Conservation (phyloP, 306 rosid species). For the Sicyos baderoa region DNA sequence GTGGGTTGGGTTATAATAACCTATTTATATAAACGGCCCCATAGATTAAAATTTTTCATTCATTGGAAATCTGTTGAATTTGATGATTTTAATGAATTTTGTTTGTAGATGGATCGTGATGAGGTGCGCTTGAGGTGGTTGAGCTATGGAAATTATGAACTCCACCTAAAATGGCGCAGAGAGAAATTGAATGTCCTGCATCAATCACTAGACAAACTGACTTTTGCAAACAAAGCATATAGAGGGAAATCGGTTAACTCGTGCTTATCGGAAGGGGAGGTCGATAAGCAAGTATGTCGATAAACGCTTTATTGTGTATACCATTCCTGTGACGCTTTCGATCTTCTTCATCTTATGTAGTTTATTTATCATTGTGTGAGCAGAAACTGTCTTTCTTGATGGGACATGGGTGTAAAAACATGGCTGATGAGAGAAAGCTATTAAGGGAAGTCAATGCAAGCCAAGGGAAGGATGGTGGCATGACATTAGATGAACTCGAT, state of each 20-base stretch:
- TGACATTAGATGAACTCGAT: slow-evolving; percentile 8
- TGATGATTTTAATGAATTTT: neutral
- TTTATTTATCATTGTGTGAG: neutral
- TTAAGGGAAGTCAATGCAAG: slow-evolving; percentile 21
- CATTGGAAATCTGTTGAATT: too few species aligned
- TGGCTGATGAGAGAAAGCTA: slow-evolving; percentile 26
- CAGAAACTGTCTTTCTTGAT: slow-evolving; percentile 30
- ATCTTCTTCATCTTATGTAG: neutral
- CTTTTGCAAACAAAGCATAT: slow-evolving; percentile 19
- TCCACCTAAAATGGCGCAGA: too few species aligned
- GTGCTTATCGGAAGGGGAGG: slow-evolving; percentile 15
- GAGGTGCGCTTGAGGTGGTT: neutral
- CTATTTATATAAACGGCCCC: too few species aligned
- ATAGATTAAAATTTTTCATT: too few species aligned
- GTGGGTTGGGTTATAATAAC: too few species aligned
- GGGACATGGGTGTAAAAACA: slow-evolving; percentile 23
- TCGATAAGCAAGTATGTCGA: slow-evolving; percentile 21
- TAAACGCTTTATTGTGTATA: neutral
- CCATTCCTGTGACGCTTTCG: neutral
- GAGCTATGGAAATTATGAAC: too few species aligned
- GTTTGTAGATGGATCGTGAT: neutral
- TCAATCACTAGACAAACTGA: slow-evolving; percentile 17
- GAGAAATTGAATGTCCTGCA: too few species aligned
- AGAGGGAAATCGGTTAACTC: slow-evolving; percentile 5
- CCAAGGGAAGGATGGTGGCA: neutral